Base-by-base conservation (phyloP, 257 asterid genomes). In the Datura wrightii region DNA sequence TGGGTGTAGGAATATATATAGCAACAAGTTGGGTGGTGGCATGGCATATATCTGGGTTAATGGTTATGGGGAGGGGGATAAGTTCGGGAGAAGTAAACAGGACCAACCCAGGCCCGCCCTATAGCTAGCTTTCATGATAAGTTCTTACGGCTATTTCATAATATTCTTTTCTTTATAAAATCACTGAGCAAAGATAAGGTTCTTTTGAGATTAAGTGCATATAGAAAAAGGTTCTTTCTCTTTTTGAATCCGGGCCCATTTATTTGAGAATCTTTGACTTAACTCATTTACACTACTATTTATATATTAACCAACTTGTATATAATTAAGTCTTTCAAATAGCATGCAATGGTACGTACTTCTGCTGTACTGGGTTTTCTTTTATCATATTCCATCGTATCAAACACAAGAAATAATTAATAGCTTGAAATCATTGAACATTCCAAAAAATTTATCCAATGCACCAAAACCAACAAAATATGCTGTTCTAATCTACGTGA, bases 61-160 rank as follows among this genome's bases (percentile, higher is more conserved):
- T 65, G 72, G 72, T 65, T 34, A 65, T 34, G 44, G 37, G 4
- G 72, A 65, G n/a, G 31, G 70, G 70, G 70, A 65, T 65, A 65
- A 65, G 71, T 65, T 65, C 71, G n/a, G 72, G 72, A n/a, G 41
- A 31, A 65, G 44, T 65, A 65, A 65, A 63, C 42, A 63, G 70
- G 70, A 63, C 70, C 67, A 63, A 63, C 18, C 18, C 67, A 6
- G 31, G 31, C 31, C 31, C 31, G 31, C 31, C 31, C 31, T 24
- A 24, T 11, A 65, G 31, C 31, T 65, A 65, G 18, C 44, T 65
- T 65, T 65, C 44, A 65, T 62, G 72, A 65, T 34, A 65, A 65
- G 44, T 63, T 63, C 71, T 31, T 34, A 63, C 14, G 71, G 71
- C 71, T 63, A 34, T 65, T 34, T 65, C 72, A 34, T 65, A 34